These are phyloP conservation scores for Cerioporus squamosus DNA, from an alignment of 1,284 basidiomycete genomes.

Conservation along the genomic window DNA sequence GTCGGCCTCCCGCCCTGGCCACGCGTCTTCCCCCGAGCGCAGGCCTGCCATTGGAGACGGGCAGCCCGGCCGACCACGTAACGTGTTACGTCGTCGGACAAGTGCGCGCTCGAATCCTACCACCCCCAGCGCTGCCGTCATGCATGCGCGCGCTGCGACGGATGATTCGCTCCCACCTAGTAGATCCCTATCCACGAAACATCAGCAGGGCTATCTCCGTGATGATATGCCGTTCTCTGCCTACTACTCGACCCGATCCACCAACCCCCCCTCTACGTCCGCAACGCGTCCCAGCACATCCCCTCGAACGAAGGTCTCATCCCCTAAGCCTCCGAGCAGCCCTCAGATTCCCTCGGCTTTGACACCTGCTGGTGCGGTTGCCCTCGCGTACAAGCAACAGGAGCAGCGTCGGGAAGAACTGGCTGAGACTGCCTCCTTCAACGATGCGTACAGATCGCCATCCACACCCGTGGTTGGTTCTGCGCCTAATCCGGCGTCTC, in stretches of 20 bases:
- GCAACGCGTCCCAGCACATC: slow-evolving; percentile 10
- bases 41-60: slow-evolving; percentile 8
- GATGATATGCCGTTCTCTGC: background rate
- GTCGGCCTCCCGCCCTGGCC: slow-evolving; percentile 2
- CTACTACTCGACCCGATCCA: background rate
- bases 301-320: slow-evolving; percentile 8
- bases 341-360: slow-evolving; percentile 33
- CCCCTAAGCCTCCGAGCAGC: background rate
- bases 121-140: slow-evolving; percentile 23
- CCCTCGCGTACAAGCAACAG: slow-evolving; percentile 61
- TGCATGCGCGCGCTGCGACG: slow-evolving; percentile 14
- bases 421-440: slow-evolving; percentile 29
- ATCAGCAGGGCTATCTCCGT: background rate
- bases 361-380: slow-evolving; percentile 62
- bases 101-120: slow-evolving; percentile 39
- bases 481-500: background rate
- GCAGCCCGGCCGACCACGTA: slow-evolving; percentile 33
- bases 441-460: slow-evolving; percentile 18
- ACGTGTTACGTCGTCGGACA: slow-evolving; percentile 50
- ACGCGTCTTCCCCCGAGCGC: slow-evolving; percentile 7
- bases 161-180: slow-evolving; percentile 5
- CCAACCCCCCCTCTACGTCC: slow-evolving; percentile 1
- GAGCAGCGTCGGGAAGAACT: slow-evolving; percentile 40
- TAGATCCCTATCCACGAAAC: slow-evolving; percentile 3
- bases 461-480: background rate